phyloP scores from a whole-genome alignment of 1,284 basidiomycete genomes.

The Porodaedalea pini region DNA sequence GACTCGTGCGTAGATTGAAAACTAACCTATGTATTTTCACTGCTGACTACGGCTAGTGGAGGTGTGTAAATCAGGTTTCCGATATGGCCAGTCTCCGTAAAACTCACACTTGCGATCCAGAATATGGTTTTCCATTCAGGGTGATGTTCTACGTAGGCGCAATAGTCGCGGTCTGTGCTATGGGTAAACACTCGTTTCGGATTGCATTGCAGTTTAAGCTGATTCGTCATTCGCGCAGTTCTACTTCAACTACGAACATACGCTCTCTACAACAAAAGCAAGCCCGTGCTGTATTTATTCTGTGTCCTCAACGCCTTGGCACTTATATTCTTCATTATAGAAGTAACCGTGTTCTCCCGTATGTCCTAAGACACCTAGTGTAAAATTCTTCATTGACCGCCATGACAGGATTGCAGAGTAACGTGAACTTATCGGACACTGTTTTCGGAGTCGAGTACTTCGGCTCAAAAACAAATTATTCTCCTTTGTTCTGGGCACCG shows the following conservation, averaged over 20 bases:
- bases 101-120: neutral
- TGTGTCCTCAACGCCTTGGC: neutral
- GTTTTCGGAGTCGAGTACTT: neutral
- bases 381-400: neutral
- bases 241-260: conserved; percentile 8
- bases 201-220: neutral
- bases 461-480: conserved; percentile 1
- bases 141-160: neutral
- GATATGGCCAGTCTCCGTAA: neutral
- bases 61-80: neutral
- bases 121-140: neutral
- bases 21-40: neutral
- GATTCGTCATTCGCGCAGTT: neutral
- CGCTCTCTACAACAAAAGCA: neutral
- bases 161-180: neutral
- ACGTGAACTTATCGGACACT: neutral
- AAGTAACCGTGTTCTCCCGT: neutral
- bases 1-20: neutral
- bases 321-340: neutral
- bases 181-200: neutral
- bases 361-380: neutral
- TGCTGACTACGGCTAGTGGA: neutral
- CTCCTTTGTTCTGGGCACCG: conserved; percentile 1
- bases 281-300: neutral
- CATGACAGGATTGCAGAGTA: neutral